Evolutionary conservation across 2,329 filamentous ascomycete species (phyloP).

Genomic region (Grosmannia huntii): DNA sequence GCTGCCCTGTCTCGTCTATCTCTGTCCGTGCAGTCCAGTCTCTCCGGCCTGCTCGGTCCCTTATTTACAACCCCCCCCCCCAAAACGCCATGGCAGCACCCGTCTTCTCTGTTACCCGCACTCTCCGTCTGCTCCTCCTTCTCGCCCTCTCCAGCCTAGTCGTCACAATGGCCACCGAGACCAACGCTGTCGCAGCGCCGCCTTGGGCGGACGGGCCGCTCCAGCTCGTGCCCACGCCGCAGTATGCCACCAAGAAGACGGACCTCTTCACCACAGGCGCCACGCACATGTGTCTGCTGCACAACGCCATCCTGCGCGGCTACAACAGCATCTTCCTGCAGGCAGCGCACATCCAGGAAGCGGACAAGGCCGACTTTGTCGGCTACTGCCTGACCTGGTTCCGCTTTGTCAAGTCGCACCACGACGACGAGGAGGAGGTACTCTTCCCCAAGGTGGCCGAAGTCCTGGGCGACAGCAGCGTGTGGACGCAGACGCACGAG

Average conservation of each 20-base stretch:
- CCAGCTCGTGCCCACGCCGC: constrained; percentile 39
- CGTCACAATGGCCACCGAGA: not conserved
- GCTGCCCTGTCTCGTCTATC: not conserved
- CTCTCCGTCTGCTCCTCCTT: not conserved
- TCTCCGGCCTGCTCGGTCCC: not conserved
- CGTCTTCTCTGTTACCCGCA: not conserved
- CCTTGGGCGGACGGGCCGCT: constrained; percentile 44
- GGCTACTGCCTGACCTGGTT: constrained; percentile 45
- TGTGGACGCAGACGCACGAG: constrained; percentile 39
- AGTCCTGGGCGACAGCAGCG: constrained; percentile 33
- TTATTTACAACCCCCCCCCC: not conserved
- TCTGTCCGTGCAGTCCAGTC: not conserved
- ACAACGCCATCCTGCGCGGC: constrained; percentile 50
- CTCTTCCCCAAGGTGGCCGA: constrained; percentile 43
- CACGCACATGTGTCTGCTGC: constrained; percentile 47
- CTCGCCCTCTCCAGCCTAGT: not conserved
- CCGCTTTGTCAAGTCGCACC: constrained; percentile 46
- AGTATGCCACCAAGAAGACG: constrained; percentile 38
- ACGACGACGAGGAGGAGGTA: constrained; percentile 45
- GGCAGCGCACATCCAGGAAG: constrained; percentile 30
- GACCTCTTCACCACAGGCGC: constrained; percentile 47
- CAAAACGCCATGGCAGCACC: not conserved
- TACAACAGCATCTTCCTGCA: constrained; percentile 53
- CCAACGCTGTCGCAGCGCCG: not conserved
- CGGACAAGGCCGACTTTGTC: constrained; percentile 44